Evolutionary conservation across 805 yeast species (phyloP).

Genomic region (Lachancea meyersii): DNA sequence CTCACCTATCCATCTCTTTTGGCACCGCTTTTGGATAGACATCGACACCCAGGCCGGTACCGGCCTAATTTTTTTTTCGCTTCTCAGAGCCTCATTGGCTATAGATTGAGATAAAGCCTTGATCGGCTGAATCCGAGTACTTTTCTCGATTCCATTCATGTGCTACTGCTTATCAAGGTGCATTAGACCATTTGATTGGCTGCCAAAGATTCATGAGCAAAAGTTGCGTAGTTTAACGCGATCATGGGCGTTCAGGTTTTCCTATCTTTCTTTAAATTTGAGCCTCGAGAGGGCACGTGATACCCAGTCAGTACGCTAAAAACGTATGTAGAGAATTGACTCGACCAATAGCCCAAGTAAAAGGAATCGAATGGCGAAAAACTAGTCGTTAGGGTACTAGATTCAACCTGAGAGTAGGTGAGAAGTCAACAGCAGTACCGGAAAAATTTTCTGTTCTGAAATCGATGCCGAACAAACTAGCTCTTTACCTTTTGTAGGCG

Average conservation of each 20-base stretch:
- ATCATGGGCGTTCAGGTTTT: too few relatives aligned
- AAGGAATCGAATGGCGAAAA: too few relatives aligned
- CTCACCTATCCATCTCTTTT: too few relatives aligned
- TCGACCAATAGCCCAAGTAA: not conserved
- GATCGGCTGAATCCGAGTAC: not conserved
- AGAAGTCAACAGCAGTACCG: not conserved
- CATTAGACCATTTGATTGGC: constrained; percentile 1
- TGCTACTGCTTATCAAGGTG: not conserved
- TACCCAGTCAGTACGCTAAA: not conserved
- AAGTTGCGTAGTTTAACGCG: not conserved
- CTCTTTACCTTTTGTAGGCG: not conserved
- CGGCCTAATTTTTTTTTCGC: not conserved
- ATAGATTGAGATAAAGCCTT: not conserved
- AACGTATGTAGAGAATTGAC: not conserved
- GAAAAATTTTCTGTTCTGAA: not conserved
- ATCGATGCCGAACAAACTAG: not conserved
- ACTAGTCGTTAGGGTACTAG: too few relatives aligned
- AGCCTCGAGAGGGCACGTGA: not conserved
- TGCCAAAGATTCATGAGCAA: not conserved
- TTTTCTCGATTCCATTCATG: not conserved
- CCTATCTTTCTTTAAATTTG: too few relatives aligned
- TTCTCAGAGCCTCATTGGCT: not conserved
- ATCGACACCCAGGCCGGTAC: not conserved
- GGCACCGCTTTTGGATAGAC: too few relatives aligned
- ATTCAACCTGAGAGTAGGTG: not conserved